These are phyloP conservation scores for Caulochytrium protostelioides DNA, from an alignment of 371 early-diverging fungal genomes.

Conservation along the genomic window DNA sequence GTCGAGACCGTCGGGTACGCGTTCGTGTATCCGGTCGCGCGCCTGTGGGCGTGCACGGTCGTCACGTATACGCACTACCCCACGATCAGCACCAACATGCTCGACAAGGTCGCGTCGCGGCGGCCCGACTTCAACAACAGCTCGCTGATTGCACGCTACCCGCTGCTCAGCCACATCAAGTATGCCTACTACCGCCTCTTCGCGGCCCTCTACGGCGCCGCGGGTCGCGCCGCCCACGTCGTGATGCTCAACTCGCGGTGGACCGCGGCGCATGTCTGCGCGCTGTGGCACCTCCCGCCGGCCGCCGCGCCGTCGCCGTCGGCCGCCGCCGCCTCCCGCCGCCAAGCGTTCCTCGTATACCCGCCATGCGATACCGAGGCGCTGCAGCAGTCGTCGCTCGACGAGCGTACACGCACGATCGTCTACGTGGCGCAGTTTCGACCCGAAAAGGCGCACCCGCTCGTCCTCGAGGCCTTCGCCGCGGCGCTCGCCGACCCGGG, in stretches of 20 bases:
- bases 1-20: constrained; percentile 4
- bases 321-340: too few species aligned
- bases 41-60: not conserved
- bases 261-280: constrained; percentile 1
- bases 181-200: constrained; percentile 1
- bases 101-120: not conserved
- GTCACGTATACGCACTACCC: constrained; percentile 6
- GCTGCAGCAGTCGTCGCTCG: not conserved
- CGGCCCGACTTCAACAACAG: not conserved
- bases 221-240: not conserved
- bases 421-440: constrained; percentile 4
- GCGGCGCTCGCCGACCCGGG: too few species aligned
- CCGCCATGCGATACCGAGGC: constrained; percentile 3
- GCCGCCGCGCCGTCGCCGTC: not conserved
- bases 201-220: not conserved
- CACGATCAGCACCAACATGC: constrained; percentile 3
- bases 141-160: not conserved
- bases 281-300: too few species aligned
- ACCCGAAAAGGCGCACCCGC: constrained; percentile 5
- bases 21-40: constrained; percentile 1
- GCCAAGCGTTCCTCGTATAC: constrained; percentile 1
- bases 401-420: not conserved
- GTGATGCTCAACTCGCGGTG: constrained; percentile 4
- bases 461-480: constrained; percentile 4
- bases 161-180: too few species aligned